Base-by-base conservation (phyloP, 768 basidiomycete species). In the Agaricus bisporus region DNA sequence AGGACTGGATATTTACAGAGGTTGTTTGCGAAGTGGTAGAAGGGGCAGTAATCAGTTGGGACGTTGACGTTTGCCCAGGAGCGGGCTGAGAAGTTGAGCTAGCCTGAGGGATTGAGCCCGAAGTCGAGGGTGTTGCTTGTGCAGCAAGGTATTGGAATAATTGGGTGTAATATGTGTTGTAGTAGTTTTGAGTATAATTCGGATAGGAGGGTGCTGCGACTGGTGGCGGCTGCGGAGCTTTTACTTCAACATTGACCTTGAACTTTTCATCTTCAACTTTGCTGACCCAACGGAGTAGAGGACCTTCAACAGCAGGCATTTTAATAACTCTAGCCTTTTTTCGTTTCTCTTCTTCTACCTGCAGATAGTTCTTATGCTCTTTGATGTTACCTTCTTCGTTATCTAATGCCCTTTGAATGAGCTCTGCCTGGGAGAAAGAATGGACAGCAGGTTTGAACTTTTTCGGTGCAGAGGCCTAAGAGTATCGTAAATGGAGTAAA, bases 331-430 rank as follows among this genome's bases (percentile, higher is more conserved):
- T 74, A 22, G 80, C 84, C 29, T 81, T 81, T 61, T 79, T 82
- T 7, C 90, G 81, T 59, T 88, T 91, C 68, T 91, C 89, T 62
- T 90, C 91, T 60, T 95, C 92, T 2, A 82, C 68, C 47, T 76
- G 79, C 26, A 94, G 80, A 62, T 93, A 94, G 59, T 91, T 80
- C 35, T 80, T 74, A 58, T 94, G 88, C 44, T 90, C 84, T 5
- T 76, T 74, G 18, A 85, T 82, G 64, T 95, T 95, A 0, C 85
- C 83, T 66, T 92, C 91, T 66, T 94, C 92, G 49, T 84, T 90
- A 60, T 92, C 88, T 15, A 94, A 78, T 0, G 92, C 92, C 6
- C 81, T 81, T 2, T 82, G 83, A 53, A 95, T 86, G 7, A 94
- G 78, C 60, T 94, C 88, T n/a, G 80, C 86, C 61, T 95, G 92